Evolutionary conservation across 257 asterid genomes (phyloP).

Genomic region (Leptodermis oblonga): DNA sequence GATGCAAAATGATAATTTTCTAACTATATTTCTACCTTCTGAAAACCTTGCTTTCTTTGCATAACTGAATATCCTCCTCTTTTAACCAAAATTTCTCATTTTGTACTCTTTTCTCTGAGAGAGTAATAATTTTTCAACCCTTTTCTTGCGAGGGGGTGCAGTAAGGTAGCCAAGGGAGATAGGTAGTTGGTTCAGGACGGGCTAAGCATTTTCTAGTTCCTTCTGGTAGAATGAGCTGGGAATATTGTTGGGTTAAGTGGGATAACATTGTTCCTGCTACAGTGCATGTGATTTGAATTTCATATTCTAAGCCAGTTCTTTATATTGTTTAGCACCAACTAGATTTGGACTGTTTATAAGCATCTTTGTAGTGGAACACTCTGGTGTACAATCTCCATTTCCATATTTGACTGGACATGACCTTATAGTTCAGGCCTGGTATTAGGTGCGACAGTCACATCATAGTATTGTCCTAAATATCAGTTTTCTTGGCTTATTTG

Average conservation of each 20-base stretch:
- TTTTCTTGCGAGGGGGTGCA: background rate
- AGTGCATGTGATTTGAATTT: background rate
- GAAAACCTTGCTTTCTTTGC: background rate
- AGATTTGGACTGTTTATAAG: background rate
- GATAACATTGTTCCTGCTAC: background rate
- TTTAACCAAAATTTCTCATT: background rate
- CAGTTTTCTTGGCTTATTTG: background rate
- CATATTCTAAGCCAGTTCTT: background rate
- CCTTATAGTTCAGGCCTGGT: background rate
- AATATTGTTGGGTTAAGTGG: no score
- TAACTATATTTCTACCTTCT: no score
- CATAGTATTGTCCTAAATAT: background rate
- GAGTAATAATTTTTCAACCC: background rate
- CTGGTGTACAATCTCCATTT: background rate
- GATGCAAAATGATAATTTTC: no score
- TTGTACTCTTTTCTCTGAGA: no score
- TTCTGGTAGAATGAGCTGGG: no score
- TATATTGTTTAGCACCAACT: background rate
- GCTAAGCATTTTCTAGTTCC: no score
- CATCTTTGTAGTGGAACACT: background rate
- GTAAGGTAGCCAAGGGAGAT: no score
- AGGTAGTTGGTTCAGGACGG: background rate
- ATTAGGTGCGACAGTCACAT: background rate
- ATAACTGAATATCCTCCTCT: background rate
- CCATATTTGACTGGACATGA: no score